Evolutionary conservation across 352 stramenopile species (phyloP).

Genomic region (Phytophthora crassamura): DNA sequence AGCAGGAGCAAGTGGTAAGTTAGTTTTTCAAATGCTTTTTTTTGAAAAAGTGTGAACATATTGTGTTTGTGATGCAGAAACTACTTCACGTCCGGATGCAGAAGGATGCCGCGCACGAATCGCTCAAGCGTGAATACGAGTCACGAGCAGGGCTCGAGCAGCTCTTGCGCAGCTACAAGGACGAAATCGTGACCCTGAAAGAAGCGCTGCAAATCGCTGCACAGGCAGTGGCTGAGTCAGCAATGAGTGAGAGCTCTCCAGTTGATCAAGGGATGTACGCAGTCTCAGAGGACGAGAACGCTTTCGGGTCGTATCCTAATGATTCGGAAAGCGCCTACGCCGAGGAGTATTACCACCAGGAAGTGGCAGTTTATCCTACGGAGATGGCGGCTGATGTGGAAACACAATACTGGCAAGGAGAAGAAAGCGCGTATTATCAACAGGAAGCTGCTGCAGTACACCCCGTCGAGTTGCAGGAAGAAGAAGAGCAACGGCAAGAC

Average conservation of each 20-base stretch:
- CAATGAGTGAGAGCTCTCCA: slow-evolving; percentile 19
- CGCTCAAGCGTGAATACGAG: slow-evolving; percentile 65
- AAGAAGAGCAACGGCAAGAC: slow-evolving; percentile 10
- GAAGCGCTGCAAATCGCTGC: slow-evolving; percentile 79
- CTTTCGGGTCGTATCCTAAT: slow-evolving; percentile 9
- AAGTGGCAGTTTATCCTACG: slow-evolving; percentile 18
- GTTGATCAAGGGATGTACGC: background rate
- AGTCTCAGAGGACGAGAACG: background rate
- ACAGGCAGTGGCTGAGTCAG: slow-evolving; percentile 55
- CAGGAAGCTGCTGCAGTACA: slow-evolving; percentile 14
- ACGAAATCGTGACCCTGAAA: slow-evolving; percentile 76
- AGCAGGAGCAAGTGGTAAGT: slow-evolving; percentile 57
- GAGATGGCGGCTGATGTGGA: slow-evolving; percentile 6
- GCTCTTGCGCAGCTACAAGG: slow-evolving; percentile 72
- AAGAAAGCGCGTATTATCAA: slow-evolving; percentile 17
- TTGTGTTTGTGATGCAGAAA: slow-evolving; percentile 33
- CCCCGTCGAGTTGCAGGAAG: slow-evolving; percentile 8
- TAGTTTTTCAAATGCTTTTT: background rate
- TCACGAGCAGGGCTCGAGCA: slow-evolving; percentile 56
- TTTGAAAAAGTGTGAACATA: background rate
- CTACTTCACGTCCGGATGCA: slow-evolving; percentile 50
- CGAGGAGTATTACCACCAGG: slow-evolving; percentile 13
- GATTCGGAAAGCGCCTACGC: slow-evolving; percentile 1
- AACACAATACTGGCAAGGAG: slow-evolving; percentile 12
- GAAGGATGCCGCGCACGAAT: slow-evolving; percentile 57